Base-by-base conservation (phyloP, 2,329 filamentous ascomycete genomes). In the Xylaria sp. region DNA sequence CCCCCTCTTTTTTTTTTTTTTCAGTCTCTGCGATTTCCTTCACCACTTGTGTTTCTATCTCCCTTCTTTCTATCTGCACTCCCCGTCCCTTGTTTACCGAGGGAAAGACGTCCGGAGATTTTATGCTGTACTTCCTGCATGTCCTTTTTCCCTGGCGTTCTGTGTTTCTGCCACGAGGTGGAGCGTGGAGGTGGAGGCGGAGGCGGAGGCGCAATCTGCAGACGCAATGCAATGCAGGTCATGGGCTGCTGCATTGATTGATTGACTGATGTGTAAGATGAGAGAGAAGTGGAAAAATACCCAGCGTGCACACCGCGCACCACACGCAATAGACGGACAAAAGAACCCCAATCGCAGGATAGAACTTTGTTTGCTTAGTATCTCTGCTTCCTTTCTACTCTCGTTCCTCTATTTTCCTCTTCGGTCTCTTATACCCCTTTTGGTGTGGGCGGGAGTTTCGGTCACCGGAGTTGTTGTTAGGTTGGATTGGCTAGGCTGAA, bases 241-340 rank as follows among this genome's bases (percentile, higher is more conserved):
- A 42, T 42, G 36, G 22, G 36, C 22, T 27, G 36, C n/a, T 53
- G 49, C 49, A 53, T 53, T 36, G 49, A 27, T 39, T 17, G 22
- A n/a, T 42, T 27, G 51, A 39, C 42, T 42, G 29, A 65, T 39
- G 47, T 51, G 53, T 33, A 49, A 63, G 29, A 45, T 15, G 45
- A 54, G 36, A 22, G 31, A 29, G 25, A 61, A 58, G 61, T 65
- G 65, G 65, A 61, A 61, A 64, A 63, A 64, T 39, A 38, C 50
- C 25, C 13, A 22, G 25, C 9, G 29, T 25, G 29, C 50, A 20
- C 54, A 63, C 27, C 53, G 20, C 39, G n/a, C 20, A 50, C 42
- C 20, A 27, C 27, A 51, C 45, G 55, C 47, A 22, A 50, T 62
- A 61, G 57, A 68, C 31, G 36, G 53, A 39, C 11, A 36, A 36